Conservation (phyloP, 768 basidiomycete genomes). For the Leccinellum luteum region DNA sequence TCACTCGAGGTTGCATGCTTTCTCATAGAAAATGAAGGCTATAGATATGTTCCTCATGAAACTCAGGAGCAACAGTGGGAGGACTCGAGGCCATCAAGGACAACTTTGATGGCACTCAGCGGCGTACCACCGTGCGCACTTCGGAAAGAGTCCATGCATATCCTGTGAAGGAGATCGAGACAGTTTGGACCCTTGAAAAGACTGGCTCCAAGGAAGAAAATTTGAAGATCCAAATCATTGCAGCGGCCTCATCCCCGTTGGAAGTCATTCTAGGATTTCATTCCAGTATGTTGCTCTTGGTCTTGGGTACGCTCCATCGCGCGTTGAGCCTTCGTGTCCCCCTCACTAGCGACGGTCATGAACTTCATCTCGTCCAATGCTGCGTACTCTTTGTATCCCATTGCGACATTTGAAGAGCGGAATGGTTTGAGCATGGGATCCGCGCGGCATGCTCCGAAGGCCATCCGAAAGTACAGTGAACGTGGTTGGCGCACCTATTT, state of each 20-base stretch:
- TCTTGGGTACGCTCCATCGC: background rate
- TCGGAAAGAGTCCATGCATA: background rate
- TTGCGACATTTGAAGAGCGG: constrained; percentile 37
- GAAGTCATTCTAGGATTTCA: constrained; percentile 44
- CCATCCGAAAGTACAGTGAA: constrained; percentile 33
- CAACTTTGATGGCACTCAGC: constrained; percentile 17
- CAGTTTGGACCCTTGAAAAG: constrained; percentile 27
- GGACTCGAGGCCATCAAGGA: background rate
- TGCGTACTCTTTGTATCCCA: constrained; percentile 43
- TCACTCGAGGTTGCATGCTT: constrained; percentile 35
- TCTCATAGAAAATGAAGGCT: constrained; percentile 31
- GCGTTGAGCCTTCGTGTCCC: constrained; percentile 12
- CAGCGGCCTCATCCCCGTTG: constrained; percentile 15
- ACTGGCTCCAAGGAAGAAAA: background rate
- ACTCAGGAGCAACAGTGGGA: constrained; percentile 21
- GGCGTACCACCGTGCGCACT: background rate
- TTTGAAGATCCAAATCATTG: constrained; percentile 42
- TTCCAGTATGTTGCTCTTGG: constrained; percentile 36
- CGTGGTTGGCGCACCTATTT: constrained; percentile 33
- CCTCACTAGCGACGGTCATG: constrained; percentile 11
- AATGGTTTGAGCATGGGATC: constrained; percentile 20
- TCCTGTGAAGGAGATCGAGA: constrained; percentile 1
- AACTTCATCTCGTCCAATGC: constrained; percentile 41
- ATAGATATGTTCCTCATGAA: constrained; percentile 23
- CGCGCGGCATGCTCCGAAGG: constrained; percentile 3